phyloP scores from a whole-genome alignment of 371 early-diverging fungal species.

The Nosema muscidifuracis region DNA sequence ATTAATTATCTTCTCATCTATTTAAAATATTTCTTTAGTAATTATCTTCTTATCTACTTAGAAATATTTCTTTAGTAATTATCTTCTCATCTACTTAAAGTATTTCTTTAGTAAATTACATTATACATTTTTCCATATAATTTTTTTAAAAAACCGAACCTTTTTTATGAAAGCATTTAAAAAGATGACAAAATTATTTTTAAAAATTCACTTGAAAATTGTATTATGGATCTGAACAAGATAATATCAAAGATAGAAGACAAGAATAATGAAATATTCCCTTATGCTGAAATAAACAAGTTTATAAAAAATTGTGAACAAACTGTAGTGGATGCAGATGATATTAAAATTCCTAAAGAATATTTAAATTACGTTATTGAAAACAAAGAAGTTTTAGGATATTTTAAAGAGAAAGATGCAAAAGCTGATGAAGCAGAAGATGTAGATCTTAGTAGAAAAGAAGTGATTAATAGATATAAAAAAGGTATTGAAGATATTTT shows the following conservation, averaged over 20 bases:
- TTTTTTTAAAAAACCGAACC: not conserved
- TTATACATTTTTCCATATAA: not conserved
- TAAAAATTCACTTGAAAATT: not conserved
- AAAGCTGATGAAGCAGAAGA: not conserved
- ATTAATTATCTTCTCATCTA: too few species aligned
- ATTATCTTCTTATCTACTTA: too few species aligned
- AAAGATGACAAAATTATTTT: not conserved
- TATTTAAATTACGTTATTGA: not conserved
- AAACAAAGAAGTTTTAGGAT: conserved; percentile 11
- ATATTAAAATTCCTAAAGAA: not conserved
- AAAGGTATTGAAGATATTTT: not conserved
- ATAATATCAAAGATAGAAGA: not conserved
- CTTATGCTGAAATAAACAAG: not conserved
- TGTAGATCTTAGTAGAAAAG: not conserved
- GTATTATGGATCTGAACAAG: not conserved
- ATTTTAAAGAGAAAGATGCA: not conserved
- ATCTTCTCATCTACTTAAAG: too few species aligned
- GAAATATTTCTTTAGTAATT: too few species aligned
- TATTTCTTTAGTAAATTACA: too few species aligned
- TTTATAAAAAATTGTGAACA: not conserved
- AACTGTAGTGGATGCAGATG: not conserved
- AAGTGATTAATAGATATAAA: not conserved
- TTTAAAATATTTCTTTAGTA: too few species aligned
- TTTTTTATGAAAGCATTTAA: not conserved
- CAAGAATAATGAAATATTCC: conserved; percentile 6